Evolutionary conservation across 1,139 yeast species (phyloP).

Genomic region (Magnusiomyces starmeri): DNA sequence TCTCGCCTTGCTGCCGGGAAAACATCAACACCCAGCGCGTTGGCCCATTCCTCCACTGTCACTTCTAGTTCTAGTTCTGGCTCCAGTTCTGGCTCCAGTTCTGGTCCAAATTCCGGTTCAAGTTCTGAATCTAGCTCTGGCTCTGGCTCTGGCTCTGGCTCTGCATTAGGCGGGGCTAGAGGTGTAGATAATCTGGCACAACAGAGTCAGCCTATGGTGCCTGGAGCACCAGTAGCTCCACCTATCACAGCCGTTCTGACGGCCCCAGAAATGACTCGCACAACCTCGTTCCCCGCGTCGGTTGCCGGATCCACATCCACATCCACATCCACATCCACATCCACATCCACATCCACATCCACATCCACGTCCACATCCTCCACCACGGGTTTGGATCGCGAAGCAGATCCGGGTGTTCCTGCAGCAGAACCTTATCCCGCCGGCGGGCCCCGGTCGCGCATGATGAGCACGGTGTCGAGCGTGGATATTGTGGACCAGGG

Average conservation of each 20-base stretch:
- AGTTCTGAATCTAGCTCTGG: neutral
- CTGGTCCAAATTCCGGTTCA: neutral
- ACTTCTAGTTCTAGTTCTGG: neutral
- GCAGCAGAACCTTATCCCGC: neutral
- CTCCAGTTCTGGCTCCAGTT: neutral
- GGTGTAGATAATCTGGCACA: too few species aligned
- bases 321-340: neutral
- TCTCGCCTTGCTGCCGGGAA: too few species aligned
- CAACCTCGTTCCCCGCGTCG: neutral
- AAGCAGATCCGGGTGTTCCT: neutral
- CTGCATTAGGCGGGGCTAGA: too few species aligned
- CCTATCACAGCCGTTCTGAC: neutral
- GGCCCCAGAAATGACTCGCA: neutral
- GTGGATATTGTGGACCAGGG: slow-evolving; percentile 7
- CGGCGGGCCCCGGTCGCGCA: neutral
- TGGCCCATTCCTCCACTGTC: too few species aligned
- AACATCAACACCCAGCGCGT: too few species aligned
- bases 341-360: neutral
- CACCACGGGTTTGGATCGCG: neutral
- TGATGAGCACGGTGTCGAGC: slow-evolving; percentile 1
- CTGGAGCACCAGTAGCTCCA: neutral
- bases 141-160: neutral
- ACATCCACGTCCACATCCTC: neutral
- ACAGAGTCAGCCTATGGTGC: neutral
- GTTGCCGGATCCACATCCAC: neutral